phyloP scores from a whole-genome alignment of 495 filamentous ascomycete species.

The Amphirosellinia nigrospora region DNA sequence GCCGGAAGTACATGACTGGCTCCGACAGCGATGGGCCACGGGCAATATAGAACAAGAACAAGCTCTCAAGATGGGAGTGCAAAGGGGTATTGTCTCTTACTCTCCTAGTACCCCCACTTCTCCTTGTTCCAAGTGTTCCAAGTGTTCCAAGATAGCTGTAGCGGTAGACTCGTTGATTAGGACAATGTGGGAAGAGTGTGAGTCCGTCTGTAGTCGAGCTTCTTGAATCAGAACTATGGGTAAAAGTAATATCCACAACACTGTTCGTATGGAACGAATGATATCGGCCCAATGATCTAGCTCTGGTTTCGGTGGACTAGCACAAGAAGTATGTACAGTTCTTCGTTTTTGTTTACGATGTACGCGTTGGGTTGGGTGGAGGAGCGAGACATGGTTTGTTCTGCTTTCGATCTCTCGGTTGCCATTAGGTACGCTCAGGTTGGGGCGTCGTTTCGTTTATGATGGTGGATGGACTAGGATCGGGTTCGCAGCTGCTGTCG shows the following conservation, averaged over 20 bases:
- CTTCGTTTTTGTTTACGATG: neutral
- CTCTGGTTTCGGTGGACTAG: neutral
- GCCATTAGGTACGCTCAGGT: neutral
- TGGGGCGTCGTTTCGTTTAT: neutral
- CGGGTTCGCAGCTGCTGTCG: neutral
- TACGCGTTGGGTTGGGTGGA: neutral
- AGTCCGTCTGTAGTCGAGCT: neutral
- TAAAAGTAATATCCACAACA: neutral
- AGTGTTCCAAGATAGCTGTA: too few species aligned
- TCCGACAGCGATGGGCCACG: neutral
- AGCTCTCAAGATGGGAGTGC: neutral
- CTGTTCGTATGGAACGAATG: neutral
- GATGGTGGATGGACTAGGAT: neutral
- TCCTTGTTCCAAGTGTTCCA: too few species aligned
- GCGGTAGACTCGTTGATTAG: too few species aligned
- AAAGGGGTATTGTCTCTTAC: neutral
- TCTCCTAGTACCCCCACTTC: neutral
- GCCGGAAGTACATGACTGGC: neutral
- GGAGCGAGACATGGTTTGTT: neutral
- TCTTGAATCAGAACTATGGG: neutral
- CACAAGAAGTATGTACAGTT: neutral
- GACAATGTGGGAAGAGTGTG: too few species aligned
- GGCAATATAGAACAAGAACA: neutral
- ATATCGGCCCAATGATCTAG: neutral
- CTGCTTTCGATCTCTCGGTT: neutral